Conservation (phyloP, 2,329 filamentous ascomycete species). For the Alternaria sp. region DNA sequence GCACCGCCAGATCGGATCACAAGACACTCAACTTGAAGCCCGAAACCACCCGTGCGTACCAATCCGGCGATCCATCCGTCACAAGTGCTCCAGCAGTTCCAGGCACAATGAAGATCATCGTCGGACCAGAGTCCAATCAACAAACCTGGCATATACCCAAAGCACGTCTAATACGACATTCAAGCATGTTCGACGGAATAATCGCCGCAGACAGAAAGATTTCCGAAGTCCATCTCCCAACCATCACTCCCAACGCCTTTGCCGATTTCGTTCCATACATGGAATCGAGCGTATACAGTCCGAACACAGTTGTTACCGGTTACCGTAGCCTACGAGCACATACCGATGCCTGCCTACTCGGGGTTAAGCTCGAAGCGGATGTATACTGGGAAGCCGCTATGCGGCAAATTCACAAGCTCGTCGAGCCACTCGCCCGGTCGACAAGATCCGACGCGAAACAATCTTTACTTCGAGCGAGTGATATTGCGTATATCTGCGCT, state of each 20-base stretch:
- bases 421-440: constrained; percentile 12
- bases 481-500: constrained; percentile 19
- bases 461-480: constrained; percentile 9
- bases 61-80: neutral
- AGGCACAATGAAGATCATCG: constrained; percentile 10
- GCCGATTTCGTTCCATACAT: constrained; percentile 26
- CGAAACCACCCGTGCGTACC: neutral
- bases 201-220: neutral
- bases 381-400: constrained; percentile 15
- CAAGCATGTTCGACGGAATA: constrained; percentile 5
- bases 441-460: neutral
- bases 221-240: neutral
- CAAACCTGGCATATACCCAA: constrained; percentile 18
- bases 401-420: constrained; percentile 7
- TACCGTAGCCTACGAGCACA: constrained; percentile 15
- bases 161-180: constrained; percentile 12
- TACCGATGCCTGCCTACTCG: constrained; percentile 16
- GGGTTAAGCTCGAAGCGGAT: constrained; percentile 7
- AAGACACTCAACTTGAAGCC: neutral
- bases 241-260: constrained; percentile 11
- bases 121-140: constrained; percentile 1
- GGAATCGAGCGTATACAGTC: constrained; percentile 25
- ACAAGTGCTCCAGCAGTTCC: neutral
- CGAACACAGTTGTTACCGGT: constrained; percentile 10
- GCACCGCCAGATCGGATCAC: neutral